A percentile compares a stretch with the other conserved stretches of the same genome.
Conservation (phyloP, 768 basidiomycete species). For the Dictyophora rubrovolvata region DNA sequence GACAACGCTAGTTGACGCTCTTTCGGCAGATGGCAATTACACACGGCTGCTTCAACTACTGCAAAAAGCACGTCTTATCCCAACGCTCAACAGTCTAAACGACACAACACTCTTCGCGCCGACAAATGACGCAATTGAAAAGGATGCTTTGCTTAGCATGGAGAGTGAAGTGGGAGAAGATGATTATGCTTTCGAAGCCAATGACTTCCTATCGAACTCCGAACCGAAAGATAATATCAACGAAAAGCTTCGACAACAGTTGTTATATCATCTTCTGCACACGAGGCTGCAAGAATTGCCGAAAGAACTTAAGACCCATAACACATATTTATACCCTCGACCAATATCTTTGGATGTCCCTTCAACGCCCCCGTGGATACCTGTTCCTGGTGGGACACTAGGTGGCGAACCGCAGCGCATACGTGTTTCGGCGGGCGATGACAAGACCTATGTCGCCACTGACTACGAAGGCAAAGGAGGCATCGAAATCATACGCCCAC, state of each 20-base stretch:
- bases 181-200: slow-evolving; percentile 31
- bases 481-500: slow-evolving; percentile 46
- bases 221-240: slow-evolving; percentile 63
- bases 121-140: slow-evolving; percentile 78
- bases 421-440: slow-evolving; percentile 44
- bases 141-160: slow-evolving; percentile 13
- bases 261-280: slow-evolving; percentile 92
- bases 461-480: slow-evolving; percentile 78
- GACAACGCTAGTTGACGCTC: slow-evolving; percentile 66
- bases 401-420: slow-evolving; percentile 76
- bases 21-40: slow-evolving; percentile 69
- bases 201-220: slow-evolving; percentile 23
- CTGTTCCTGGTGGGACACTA: slow-evolving; percentile 70
- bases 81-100: slow-evolving; percentile 81
- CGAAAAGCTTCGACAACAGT: slow-evolving; percentile 74
- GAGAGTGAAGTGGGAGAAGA: slow-evolving; percentile 16
- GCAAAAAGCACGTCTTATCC: slow-evolving; percentile 79
- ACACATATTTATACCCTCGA: slow-evolving; percentile 63
- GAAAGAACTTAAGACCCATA: slow-evolving; percentile 30
- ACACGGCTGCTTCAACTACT: slow-evolving; percentile 63
- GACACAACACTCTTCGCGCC: slow-evolving; percentile 87
- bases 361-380: slow-evolving; percentile 78
- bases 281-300: slow-evolving; percentile 47
- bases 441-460: slow-evolving; percentile 51
- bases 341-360: slow-evolving; percentile 60